Conservation (phyloP, 352 stramenopile genomes). For the Globisporangium spiculum region DNA sequence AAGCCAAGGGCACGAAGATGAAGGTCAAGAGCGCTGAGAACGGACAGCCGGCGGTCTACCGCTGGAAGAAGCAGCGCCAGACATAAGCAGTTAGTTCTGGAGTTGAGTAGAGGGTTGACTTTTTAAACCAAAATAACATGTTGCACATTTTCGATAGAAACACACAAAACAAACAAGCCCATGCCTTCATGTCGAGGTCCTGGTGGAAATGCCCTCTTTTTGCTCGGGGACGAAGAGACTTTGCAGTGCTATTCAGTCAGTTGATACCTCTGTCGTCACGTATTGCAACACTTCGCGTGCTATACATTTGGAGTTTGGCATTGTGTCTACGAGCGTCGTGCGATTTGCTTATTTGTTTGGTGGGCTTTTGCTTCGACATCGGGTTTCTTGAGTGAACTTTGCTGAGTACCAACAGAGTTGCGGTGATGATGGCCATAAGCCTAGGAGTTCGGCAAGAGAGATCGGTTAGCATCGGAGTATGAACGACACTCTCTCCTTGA, state of each 20-base stretch:
- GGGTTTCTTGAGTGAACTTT: not conserved
- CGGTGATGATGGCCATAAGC: slow-evolving; percentile 10
- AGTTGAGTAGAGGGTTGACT: slow-evolving; percentile 8
- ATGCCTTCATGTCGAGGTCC: not conserved
- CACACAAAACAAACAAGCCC: not conserved
- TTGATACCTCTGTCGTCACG: not conserved
- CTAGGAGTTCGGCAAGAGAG: not conserved
- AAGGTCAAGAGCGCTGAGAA: slow-evolving; percentile 76
- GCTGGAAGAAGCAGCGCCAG: slow-evolving; percentile 88
- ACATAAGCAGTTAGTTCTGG: slow-evolving; percentile 37
- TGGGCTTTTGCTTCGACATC: not conserved
- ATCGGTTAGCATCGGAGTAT: not conserved
- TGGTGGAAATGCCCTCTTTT: too few relatives aligned
- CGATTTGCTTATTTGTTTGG: not conserved
- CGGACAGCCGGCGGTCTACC: slow-evolving; percentile 76
- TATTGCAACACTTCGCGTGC: too few relatives aligned
- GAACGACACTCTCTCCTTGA: too few relatives aligned
- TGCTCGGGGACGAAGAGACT: too few relatives aligned
- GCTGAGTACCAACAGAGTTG: not conserved
- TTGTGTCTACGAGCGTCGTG: too few relatives aligned
- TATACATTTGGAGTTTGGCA: not conserved
- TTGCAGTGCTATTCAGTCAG: too few relatives aligned
- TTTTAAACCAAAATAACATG: slow-evolving; percentile 4
- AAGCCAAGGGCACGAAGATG: slow-evolving; percentile 79
- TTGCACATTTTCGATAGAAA: slow-evolving; percentile 1